Evolutionary conservation across 306 rosid genomes (phyloP).

Genomic region (Clitoria ternatea): DNA sequence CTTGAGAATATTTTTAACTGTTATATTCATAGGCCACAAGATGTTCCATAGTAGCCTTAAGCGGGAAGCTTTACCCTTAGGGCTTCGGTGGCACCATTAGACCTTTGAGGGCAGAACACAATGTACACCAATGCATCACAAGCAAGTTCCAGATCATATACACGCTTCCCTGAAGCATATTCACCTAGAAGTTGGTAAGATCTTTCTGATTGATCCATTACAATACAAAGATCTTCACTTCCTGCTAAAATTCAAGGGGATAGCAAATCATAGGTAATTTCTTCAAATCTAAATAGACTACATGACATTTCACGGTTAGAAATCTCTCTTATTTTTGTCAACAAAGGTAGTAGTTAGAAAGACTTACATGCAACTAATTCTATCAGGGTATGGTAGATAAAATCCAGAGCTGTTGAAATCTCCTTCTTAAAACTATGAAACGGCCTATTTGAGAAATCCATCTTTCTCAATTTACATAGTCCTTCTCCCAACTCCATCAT

Average conservation of each 20-base stretch:
- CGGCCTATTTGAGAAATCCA: conserved; percentile 70
- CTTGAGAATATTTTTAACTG: background rate
- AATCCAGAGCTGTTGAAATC: conserved; percentile 67
- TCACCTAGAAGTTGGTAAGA: conserved; percentile 84
- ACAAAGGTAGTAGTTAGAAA: too few species aligned
- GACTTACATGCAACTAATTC: conserved; percentile 92
- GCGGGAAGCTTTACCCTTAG: conserved; percentile 85
- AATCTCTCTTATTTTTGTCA: too few species aligned
- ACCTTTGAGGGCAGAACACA: conserved; percentile 49
- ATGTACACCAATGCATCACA: conserved; percentile 46
- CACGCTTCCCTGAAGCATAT: conserved; percentile 74
- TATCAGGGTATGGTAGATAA: conserved; percentile 83
- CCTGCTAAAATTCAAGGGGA: conserved; percentile 41
- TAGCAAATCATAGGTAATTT: background rate
- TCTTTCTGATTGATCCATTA: conserved; percentile 85
- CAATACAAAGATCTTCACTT: conserved; percentile 61
- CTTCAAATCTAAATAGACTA: background rate
- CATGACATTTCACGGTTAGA: background rate
- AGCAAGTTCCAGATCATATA: conserved; percentile 54
- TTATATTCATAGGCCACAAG: conserved; percentile 30
- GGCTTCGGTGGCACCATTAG: conserved; percentile 33
- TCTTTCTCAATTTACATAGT: conserved; percentile 70
- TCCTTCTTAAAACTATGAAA: conserved; percentile 72
- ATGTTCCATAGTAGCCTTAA: conserved; percentile 59
- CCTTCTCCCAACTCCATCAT: conserved; percentile 98